Conservation (phyloP, 768 basidiomycete genomes). For the Lactarius deliciosus region DNA sequence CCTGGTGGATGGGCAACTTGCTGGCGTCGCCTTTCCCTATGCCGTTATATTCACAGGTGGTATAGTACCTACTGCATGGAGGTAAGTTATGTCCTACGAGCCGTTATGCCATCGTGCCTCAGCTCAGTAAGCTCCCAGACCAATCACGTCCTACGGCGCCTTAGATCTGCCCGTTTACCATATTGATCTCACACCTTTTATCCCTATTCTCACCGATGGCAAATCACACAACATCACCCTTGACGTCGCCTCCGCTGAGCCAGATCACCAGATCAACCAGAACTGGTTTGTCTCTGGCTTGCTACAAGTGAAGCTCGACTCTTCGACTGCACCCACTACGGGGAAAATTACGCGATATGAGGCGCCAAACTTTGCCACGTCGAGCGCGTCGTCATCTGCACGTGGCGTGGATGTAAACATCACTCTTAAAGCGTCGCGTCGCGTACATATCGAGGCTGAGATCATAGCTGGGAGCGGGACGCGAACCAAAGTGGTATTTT, state of each 20-base stretch:
- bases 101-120: background rate
- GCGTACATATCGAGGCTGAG: constrained; percentile 58
- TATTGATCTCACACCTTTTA: background rate
- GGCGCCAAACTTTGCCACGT: constrained; percentile 55
- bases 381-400: constrained; percentile 47
- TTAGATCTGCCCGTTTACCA: background rate
- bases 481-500: constrained; percentile 53
- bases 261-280: constrained; percentile 59
- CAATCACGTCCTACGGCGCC: constrained; percentile 46
- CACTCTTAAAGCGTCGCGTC: constrained; percentile 51
- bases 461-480: constrained; percentile 63
- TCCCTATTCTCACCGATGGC: background rate
- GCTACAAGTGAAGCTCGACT: constrained; percentile 67
- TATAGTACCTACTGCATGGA: constrained; percentile 65
- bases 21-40: constrained; percentile 59
- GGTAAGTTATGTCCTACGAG: constrained; percentile 42
- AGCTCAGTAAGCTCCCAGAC: constrained; percentile 39
- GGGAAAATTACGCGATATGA: constrained; percentile 62
- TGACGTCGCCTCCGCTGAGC: constrained; percentile 70
- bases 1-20: constrained; percentile 54
- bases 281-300: constrained; percentile 79
- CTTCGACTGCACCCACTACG: constrained; percentile 61
- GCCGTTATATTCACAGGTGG: constrained; percentile 24
- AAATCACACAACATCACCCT: constrained; percentile 68
- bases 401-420: constrained; percentile 41